Conservation (phyloP, 495 filamentous ascomycete genomes). For the Lophiotrema nucula region DNA sequence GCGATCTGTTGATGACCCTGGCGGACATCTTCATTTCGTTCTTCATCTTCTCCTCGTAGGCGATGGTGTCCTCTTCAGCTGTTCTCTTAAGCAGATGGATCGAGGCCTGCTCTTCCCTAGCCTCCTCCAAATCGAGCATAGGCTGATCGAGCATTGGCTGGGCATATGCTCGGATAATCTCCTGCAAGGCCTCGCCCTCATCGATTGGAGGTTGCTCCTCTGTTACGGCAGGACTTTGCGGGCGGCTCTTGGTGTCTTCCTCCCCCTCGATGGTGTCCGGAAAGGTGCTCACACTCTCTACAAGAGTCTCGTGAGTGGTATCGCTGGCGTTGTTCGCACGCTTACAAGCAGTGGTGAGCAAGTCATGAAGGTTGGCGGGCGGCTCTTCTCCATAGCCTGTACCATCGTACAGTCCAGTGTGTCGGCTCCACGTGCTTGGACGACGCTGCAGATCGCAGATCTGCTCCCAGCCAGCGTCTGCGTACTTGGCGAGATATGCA, state of each 20-base stretch:
- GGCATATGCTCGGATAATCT: constrained; percentile 21
- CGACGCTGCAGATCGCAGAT: not conserved
- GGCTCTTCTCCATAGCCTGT: constrained; percentile 6
- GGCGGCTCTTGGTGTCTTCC: too few relatives aligned
- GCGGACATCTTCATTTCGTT: constrained; percentile 1
- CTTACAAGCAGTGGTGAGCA: not conserved
- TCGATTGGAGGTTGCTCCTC: not conserved
- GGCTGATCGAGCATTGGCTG: too few relatives aligned
- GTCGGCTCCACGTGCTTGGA: constrained; percentile 13
- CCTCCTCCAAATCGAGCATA: constrained; percentile 13
- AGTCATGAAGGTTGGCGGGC: not conserved
- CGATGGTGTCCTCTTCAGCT: not conserved
- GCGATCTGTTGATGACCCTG: constrained; percentile 6
- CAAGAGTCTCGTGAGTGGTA: too few relatives aligned
- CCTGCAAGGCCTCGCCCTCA: constrained; percentile 17
- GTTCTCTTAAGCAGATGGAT: not conserved
- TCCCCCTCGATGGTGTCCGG: too few relatives aligned
- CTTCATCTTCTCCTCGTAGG: not conserved
- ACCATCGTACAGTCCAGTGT: constrained; percentile 19
- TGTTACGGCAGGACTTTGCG: too few relatives aligned
- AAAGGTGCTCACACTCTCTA: too few relatives aligned
- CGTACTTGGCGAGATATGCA: constrained; percentile 10
- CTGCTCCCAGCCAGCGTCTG: not conserved
- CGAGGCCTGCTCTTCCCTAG: not conserved
- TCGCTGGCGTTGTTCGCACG: not conserved